Base-by-base conservation (phyloP, 2,329 filamentous ascomycete species). In the Myriosclerotinia curreyana region DNA sequence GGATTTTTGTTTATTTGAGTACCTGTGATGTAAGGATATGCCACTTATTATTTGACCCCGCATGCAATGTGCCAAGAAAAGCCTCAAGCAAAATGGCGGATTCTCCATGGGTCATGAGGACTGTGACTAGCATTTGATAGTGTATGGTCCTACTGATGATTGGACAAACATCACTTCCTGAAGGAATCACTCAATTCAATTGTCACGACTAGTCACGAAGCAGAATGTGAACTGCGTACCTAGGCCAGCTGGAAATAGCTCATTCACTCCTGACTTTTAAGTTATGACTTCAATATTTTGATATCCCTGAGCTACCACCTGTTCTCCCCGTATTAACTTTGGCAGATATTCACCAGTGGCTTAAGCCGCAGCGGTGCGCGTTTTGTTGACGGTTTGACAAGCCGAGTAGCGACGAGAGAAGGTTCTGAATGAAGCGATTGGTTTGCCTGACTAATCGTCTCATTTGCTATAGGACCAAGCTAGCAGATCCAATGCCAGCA, bases 61-160 rank as follows among this genome's bases (percentile, higher is more conserved):
- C 61, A 60, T 11, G 4, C 20, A 59, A 50, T n/a, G 25, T 59
- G 25, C 60, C 34, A 62, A 62, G 60, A 1, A 9, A 55, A 55
- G 53, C 51, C 51, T 40, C 36, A n/a, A 40, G 40, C 42, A 52
- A 44, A 20, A 17, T 42, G 61, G n/a, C 49, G 61, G 46, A 15
- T 59, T 44, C 25, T 58, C 40, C 36, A 59, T 34, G 40, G 52
- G 61, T 59, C 61, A 51, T 58, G 42, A 49, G 60, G 22, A 44
- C 17, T 54, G 51, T 8, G 22, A 40, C 28, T 36, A 15, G 31
- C 8, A 54, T 62, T n/a, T 31, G 40, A 49, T 50, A 34, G 46
- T 17, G 44, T n/a, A 9, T 42, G 42, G 6, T 49, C 28, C 25
- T 12, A 22, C 20, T 42, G 28, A 49, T 51, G 36, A 51, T 64